These are phyloP conservation scores for Strobilomyces echinocephalus DNA, from an alignment of 768 basidiomycete species.

Conservation along the genomic window DNA sequence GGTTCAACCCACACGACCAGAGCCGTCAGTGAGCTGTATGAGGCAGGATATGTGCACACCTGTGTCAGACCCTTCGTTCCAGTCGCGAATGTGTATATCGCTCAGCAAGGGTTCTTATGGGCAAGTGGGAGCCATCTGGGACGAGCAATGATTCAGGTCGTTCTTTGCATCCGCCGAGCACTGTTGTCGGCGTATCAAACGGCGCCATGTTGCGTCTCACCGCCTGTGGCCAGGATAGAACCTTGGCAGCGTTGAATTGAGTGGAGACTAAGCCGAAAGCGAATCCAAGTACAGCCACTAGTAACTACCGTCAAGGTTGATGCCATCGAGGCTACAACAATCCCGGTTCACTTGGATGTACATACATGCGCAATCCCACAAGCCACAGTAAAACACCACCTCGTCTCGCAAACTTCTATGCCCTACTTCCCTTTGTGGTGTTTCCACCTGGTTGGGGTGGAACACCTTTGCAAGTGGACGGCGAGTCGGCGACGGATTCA, in stretches of 20 bases:
- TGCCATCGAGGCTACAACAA: no score
- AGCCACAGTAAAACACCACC: no score
- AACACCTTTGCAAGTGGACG: no score
- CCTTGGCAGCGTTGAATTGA: not conserved
- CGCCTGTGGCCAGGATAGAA: not conserved
- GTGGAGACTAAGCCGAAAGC: not conserved
- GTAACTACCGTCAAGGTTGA: no score
- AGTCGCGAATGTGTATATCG: slow-evolving; percentile 48
- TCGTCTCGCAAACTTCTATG: no score
- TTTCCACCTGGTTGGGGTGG: no score
- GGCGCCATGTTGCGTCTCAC: slow-evolving; percentile 27
- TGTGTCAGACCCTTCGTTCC: slow-evolving; percentile 37
- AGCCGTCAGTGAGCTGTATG: slow-evolving; percentile 25
- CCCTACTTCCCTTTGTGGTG: no score
- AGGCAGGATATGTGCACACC: slow-evolving; percentile 29
- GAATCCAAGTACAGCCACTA: slow-evolving; percentile 6
- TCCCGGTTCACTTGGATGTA: no score
- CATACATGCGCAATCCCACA: no score
- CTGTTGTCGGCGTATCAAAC: slow-evolving; percentile 22
- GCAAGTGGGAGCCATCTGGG: slow-evolving; percentile 19
- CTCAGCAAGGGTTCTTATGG: not conserved
- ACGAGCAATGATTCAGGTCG: slow-evolving; percentile 31
- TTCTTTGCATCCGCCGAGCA: slow-evolving; percentile 34
- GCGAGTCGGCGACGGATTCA: no score
- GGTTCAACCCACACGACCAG: not conserved